phyloP scores from a whole-genome alignment of 441 rosid genomes.

The Arabidopsis lyrata region DNA sequence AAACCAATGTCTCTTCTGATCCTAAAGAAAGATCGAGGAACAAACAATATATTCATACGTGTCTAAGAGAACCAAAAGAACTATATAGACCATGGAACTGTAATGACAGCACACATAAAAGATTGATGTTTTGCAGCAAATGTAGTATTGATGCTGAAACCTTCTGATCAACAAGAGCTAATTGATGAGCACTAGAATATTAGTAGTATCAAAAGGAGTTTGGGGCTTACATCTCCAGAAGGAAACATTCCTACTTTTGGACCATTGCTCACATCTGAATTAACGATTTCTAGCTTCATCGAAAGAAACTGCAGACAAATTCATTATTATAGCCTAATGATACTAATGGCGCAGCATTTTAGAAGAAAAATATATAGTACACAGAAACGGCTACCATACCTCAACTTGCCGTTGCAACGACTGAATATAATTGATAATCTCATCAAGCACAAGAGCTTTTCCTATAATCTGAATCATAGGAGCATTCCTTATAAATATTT shows the following conservation, averaged over 20 bases:
- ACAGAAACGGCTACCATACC: slow-evolving; percentile 44
- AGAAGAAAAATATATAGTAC: background rate
- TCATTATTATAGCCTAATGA: background rate
- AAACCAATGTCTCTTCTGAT: background rate
- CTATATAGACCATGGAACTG: background rate
- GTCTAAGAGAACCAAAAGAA: background rate
- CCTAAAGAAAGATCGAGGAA: no score
- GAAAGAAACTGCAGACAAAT: slow-evolving; percentile 60
- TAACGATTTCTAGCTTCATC: slow-evolving; percentile 71
- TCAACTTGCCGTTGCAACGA: slow-evolving; percentile 73
- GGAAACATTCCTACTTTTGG: slow-evolving; percentile 53
- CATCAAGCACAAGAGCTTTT: slow-evolving; percentile 79
- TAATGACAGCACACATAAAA: background rate
- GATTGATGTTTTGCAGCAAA: background rate
- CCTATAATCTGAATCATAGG: slow-evolving; percentile 61
- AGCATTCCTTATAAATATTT: background rate
- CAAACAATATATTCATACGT: background rate
- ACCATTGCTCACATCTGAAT: slow-evolving; percentile 54
- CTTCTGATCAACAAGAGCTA: background rate
- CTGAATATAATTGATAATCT: slow-evolving; percentile 76
- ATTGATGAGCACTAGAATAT: no score
- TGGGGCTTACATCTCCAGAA: slow-evolving; percentile 58
- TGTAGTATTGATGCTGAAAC: background rate
- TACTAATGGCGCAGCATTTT: background rate
- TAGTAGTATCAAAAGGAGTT: background rate